These are phyloP conservation scores for Knufia petricola DNA, from an alignment of 2,329 filamentous ascomycete species.

Conservation along the genomic window DNA sequence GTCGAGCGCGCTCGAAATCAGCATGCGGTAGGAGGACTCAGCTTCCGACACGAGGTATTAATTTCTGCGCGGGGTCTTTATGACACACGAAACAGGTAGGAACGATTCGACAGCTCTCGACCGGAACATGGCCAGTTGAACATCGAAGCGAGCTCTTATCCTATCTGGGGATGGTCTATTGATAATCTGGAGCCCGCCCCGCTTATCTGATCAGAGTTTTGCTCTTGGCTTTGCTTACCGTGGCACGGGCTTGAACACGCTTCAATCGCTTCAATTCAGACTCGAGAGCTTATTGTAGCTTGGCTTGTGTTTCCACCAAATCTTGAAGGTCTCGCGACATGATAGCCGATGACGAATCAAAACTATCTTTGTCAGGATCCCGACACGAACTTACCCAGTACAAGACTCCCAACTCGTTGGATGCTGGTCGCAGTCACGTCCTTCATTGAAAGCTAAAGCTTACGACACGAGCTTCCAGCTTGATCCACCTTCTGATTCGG, in stretches of 20 bases:
- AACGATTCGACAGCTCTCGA: not conserved
- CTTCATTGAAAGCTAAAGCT: not conserved
- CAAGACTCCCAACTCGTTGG: no score
- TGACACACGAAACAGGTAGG: not conserved
- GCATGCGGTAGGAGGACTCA: not conserved
- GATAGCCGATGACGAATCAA: no score
- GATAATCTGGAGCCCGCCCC: not conserved
- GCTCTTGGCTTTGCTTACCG: not conserved
- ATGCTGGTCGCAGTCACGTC: not conserved
- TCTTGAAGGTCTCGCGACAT: not conserved
- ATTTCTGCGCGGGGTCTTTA: not conserved
- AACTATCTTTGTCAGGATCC: no score
- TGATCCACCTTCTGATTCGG: not conserved
- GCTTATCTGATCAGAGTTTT: conserved; percentile 9
- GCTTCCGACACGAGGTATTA: not conserved
- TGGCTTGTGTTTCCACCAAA: no score
- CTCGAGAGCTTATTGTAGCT: no score
- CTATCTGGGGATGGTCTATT: not conserved
- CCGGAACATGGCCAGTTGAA: not conserved
- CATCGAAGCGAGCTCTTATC: not conserved
- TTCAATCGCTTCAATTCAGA: not conserved
- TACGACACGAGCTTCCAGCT: not conserved
- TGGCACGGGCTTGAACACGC: not conserved
- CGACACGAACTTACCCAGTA: no score
- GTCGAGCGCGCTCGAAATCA: not conserved